Base-by-base conservation (phyloP, 768 basidiomycete species). In the Podaxis carcinomalis region DNA sequence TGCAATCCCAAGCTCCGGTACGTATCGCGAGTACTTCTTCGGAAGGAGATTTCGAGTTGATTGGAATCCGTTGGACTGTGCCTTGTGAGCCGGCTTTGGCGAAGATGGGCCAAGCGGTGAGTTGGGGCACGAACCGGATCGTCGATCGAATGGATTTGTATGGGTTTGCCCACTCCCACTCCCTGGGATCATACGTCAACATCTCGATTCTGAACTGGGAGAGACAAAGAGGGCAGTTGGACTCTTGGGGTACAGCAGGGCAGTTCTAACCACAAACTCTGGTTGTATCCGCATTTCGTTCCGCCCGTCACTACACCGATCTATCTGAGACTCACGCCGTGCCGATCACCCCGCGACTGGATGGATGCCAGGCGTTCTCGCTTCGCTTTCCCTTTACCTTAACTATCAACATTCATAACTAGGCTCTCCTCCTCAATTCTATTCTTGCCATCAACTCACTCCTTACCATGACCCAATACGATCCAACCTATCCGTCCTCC, bases 1-100 rank as follows among this genome's bases (percentile, higher is more conserved):
- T 69, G 76, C 79, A 73, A 78, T 72, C 69, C 75, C 73, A 75
- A 76, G 80, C 77, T 79, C 77, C 78, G 80, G 75, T 73, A 67
- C 70, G 70, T 70, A 72, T 70, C 68, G 71, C 72, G 68, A 69
- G 69, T 27, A 74, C 75, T 77, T 74, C 71, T 75, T 60, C 74
- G 75, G 74, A 74, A 77, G 74, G 72, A 66, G 77, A 74, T 77
- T 80, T 57, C 75, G 76, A 79, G 71, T 49, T 35, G 76, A 69
- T 69, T 72, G 70, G 73, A 69, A 75, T 74, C 67, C 74, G 68
- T 70, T 70, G 75, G 72, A 74, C 74, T 72, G 77, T 78, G 74
- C 77, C 77, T 77, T 60, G 75, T 74, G 73, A 75, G 72, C 73
- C 74, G 75, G 74, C 66, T 74, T 74, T 73, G 67, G 70, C 13